Conservation (phyloP, 805 yeast genomes). For the Zygosaccharomyces rouxii region DNA sequence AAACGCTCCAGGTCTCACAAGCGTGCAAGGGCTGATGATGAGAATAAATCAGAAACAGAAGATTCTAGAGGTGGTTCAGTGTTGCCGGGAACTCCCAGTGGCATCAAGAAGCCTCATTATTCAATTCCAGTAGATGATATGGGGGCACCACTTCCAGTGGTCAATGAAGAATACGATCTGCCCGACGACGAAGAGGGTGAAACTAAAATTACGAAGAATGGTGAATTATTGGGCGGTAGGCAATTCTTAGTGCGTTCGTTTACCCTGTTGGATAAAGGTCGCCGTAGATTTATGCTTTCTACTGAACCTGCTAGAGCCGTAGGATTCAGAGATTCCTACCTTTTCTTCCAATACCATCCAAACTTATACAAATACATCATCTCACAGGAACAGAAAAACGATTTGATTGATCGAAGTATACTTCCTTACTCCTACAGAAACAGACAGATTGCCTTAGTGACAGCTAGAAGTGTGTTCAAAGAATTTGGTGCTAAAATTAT, state of each 20-base stretch:
- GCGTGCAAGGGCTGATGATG: constrained; percentile 19
- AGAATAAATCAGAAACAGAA: constrained; percentile 27
- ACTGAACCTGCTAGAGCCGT: constrained; percentile 96
- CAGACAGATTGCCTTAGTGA: constrained; percentile 80
- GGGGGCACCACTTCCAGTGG: constrained; percentile 60
- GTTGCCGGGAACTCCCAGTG: constrained; percentile 9
- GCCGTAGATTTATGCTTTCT: constrained; percentile 77
- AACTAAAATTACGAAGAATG: constrained; percentile 61
- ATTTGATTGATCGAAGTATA: constrained; percentile 71
- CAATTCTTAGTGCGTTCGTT: constrained; percentile 68
- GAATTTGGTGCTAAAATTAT: constrained; percentile 89
- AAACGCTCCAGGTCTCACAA: constrained; percentile 27
- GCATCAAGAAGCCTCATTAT: constrained; percentile 39
- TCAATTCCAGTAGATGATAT: constrained; percentile 54
- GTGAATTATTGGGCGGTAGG: constrained; percentile 67
- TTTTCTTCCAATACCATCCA: constrained; percentile 82
- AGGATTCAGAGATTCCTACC: constrained; percentile 88
- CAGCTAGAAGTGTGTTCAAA: constrained; percentile 82
- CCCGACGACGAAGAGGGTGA: constrained; percentile 79
- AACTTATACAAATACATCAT: constrained; percentile 69
- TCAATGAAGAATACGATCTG: constrained; percentile 72
- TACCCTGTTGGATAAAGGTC: constrained; percentile 53
- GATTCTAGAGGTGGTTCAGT: constrained; percentile 28
- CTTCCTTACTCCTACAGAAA: constrained; percentile 90
- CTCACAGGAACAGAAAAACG: constrained; percentile 73